A percentile compares a stretch with the other conserved stretches of the same genome.
Evolutionary conservation across 2,329 filamentous ascomycete species (phyloP).

Genomic region (Tolypocladium endophyticum): DNA sequence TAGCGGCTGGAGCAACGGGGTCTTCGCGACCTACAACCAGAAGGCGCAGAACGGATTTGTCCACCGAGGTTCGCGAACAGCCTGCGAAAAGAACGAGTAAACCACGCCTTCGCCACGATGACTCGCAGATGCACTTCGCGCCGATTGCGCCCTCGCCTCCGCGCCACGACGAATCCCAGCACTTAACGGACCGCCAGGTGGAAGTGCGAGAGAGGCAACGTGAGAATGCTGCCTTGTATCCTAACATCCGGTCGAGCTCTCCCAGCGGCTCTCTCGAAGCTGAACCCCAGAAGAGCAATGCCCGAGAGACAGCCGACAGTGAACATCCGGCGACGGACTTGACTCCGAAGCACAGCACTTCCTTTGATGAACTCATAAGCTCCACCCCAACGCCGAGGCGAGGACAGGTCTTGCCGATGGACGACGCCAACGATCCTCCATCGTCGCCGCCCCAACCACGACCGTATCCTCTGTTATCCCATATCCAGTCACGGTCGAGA

Average conservation of each 20-base stretch:
- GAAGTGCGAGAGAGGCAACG: slow-evolving; percentile 67
- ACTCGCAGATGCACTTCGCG: slow-evolving; percentile 74
- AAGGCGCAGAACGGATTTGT: slow-evolving; percentile 17
- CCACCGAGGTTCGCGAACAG: slow-evolving; percentile 14
- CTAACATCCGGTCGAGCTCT: slow-evolving; percentile 50
- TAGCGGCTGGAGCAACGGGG: slow-evolving; percentile 6
- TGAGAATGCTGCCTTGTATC: slow-evolving; percentile 56
- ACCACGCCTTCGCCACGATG: slow-evolving; percentile 58
- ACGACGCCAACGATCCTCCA: slow-evolving; percentile 42
- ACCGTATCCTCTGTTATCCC: slow-evolving; percentile 38
- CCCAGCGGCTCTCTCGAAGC: slow-evolving; percentile 11
- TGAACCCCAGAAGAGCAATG: slow-evolving; percentile 6
- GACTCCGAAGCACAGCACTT: slow-evolving; percentile 33
- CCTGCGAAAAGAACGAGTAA: slow-evolving; percentile 22
- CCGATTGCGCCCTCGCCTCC: slow-evolving; percentile 51
- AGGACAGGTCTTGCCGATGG: slow-evolving; percentile 37
- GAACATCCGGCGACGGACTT: slow-evolving; percentile 21
- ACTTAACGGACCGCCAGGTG: slow-evolving; percentile 68
- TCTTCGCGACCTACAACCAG: slow-evolving; percentile 12
- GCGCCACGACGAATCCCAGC: slow-evolving; percentile 51
- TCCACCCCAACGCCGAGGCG: slow-evolving; percentile 52
- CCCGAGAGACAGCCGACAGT: slow-evolving; percentile 4
- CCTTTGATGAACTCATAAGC: slow-evolving; percentile 41
- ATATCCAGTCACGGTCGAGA: slow-evolving; percentile 39
- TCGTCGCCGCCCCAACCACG: slow-evolving; percentile 49